Percentiles rank a stretch among this genome's conserved stretches.
These are phyloP conservation scores for Poa annua DNA, from an alignment of 176 grass and related monocot species.

Conservation along the genomic window DNA sequence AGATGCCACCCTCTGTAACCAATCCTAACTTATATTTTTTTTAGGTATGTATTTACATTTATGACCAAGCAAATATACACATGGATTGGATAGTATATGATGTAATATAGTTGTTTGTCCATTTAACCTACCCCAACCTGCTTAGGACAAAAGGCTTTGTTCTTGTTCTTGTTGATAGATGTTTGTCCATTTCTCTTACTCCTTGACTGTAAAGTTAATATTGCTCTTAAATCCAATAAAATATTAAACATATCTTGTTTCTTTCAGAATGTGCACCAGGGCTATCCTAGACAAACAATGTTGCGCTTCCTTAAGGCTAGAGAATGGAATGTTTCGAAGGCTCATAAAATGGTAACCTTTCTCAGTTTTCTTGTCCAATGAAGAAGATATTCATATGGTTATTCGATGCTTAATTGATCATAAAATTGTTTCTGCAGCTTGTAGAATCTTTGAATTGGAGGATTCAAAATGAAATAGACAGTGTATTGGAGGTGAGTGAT, in stretches of 20 bases:
- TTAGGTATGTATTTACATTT: not conserved
- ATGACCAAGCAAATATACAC: not conserved
- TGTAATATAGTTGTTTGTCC: slow-evolving; percentile 20
- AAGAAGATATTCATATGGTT: not conserved
- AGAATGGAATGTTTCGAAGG: slow-evolving; percentile 79
- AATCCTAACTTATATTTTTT: not conserved
- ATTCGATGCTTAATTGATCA: slow-evolving; percentile 18
- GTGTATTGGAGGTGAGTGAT: slow-evolving; percentile 73
- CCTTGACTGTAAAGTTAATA: slow-evolving; percentile 6
- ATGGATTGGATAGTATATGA: not conserved
- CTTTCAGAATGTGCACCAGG: slow-evolving; percentile 91
- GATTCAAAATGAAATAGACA: slow-evolving; percentile 89
- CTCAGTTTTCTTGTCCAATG: not conserved
- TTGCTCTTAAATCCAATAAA: not conserved
- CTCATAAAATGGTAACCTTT: slow-evolving; percentile 91
- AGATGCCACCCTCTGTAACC: not conserved
- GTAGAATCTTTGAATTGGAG: slow-evolving; percentile 94
- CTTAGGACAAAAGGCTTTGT: too few species aligned
- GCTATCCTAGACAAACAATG: slow-evolving; percentile 75
- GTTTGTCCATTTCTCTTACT: slow-evolving; percentile 33
- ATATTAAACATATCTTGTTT: slow-evolving; percentile 19
- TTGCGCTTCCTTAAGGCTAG: slow-evolving; percentile 92
- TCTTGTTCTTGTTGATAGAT: not conserved
- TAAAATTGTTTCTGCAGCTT: slow-evolving; percentile 60
- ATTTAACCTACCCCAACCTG: not conserved